Percentiles rank a stretch among this genome's conserved stretches.
phyloP scores from a whole-genome alignment of 2,329 filamentous ascomycete species.

The Fusarium pininemorale region DNA sequence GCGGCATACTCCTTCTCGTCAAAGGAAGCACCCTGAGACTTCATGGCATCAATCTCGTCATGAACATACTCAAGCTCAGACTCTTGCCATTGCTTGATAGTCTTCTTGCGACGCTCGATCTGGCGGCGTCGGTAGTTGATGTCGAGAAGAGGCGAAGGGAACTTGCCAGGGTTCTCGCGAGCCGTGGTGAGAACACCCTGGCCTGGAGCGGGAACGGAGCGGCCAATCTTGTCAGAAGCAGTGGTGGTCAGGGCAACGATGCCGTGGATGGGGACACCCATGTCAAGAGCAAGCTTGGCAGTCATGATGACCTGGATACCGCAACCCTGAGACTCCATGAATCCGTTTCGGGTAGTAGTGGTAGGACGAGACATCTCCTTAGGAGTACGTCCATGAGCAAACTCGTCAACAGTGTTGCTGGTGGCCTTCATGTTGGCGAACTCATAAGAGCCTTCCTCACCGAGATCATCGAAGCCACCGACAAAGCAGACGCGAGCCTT shows the following conservation, averaged over 20 bases:
- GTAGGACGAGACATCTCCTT: slow-evolving; percentile 98
- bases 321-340: slow-evolving; percentile 99
- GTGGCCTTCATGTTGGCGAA: slow-evolving; percentile 99
- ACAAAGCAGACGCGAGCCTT: slow-evolving; percentile 98
- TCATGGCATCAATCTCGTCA: slow-evolving; percentile 92
- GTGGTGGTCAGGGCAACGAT: slow-evolving; percentile 93
- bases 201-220: slow-evolving; percentile 94
- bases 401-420: slow-evolving; percentile 96
- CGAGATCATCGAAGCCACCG: slow-evolving; percentile 98
- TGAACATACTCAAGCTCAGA: slow-evolving; percentile 92
- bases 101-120: slow-evolving; percentile 90
- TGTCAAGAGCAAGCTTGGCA: slow-evolving; percentile 92
- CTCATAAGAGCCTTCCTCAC: slow-evolving; percentile 98
- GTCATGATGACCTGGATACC: slow-evolving; percentile 99
- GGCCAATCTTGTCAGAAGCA: slow-evolving; percentile 98
- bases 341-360: slow-evolving; percentile 95
- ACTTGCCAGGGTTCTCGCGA: slow-evolving; percentile 88
- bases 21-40: slow-evolving; percentile 77
- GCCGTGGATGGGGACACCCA: slow-evolving; percentile 98
- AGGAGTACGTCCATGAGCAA: slow-evolving; percentile 93
- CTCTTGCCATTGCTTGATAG: slow-evolving; percentile 97
- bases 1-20: slow-evolving; percentile 86
- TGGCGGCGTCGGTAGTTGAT: slow-evolving; percentile 97
- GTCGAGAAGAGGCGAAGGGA: slow-evolving; percentile 93
- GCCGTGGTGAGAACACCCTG: slow-evolving; percentile 97